These are phyloP conservation scores for Boletus edulis DNA, from an alignment of 768 basidiomycete species.

Conservation along the genomic window DNA sequence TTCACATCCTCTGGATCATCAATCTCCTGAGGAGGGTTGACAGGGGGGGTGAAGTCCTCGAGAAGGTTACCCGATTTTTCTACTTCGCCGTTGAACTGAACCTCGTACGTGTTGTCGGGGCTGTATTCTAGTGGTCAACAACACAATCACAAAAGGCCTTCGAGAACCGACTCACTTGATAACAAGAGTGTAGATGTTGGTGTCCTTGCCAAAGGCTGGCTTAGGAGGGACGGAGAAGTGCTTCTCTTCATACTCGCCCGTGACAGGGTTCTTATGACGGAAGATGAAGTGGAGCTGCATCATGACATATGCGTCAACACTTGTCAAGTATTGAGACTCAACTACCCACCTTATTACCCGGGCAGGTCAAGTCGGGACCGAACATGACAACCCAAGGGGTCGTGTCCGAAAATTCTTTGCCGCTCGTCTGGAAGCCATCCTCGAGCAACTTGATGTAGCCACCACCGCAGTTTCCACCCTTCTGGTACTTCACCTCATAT, in stretches of 20 bases:
- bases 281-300: constrained; percentile 95
- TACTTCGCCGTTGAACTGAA: constrained; percentile 84
- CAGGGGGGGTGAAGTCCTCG: constrained; percentile 89
- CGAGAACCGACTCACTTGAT: constrained; percentile 61
- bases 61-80: constrained; percentile 80
- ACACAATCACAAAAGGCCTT: neutral
- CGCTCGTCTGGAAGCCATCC: constrained; percentile 90
- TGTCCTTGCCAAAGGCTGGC: constrained; percentile 85
- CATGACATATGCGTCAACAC: constrained; percentile 1
- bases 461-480: constrained; percentile 98
- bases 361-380: constrained; percentile 93
- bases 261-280: constrained; percentile 93
- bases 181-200: constrained; percentile 93
- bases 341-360: constrained; percentile 76
- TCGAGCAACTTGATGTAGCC: constrained; percentile 97
- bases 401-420: constrained; percentile 91
- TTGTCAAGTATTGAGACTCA: neutral
- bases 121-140: constrained; percentile 36
- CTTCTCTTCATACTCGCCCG: constrained; percentile 95
- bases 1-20: constrained; percentile 91
- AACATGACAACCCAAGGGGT: constrained; percentile 98
- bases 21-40: constrained; percentile 93
- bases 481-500: constrained; percentile 99
- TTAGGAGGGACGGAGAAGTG: constrained; percentile 81
- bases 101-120: constrained; percentile 93